phyloP scores from a whole-genome alignment of 768 basidiomycete species.

The Suillus subaureus region DNA sequence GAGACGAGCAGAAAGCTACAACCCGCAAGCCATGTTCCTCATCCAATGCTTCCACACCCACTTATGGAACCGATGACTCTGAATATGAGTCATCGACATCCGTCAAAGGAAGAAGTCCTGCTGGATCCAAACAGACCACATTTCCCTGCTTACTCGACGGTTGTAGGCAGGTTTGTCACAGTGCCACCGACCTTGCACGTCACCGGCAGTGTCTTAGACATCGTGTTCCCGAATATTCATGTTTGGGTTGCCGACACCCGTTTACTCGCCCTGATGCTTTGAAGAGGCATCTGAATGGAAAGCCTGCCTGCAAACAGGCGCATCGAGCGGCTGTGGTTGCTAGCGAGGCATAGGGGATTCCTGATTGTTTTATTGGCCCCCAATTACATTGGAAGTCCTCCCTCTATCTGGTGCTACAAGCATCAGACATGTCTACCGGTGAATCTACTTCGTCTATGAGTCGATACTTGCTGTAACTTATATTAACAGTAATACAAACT shows the following conservation, averaged over 20 bases:
- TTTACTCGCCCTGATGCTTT: constrained; percentile 35
- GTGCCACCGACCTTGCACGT: constrained; percentile 28
- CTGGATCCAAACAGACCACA: constrained; percentile 13
- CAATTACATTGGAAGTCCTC: not conserved
- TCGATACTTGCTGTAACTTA: not conserved
- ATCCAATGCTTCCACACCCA: not conserved
- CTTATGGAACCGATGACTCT: not conserved
- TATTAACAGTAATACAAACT: not conserved
- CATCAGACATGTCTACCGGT: not conserved
- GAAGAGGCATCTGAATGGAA: constrained; percentile 35
- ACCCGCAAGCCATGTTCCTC: not conserved
- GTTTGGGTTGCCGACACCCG: constrained; percentile 27
- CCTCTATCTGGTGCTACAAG: not conserved
- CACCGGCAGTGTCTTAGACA: constrained; percentile 34
- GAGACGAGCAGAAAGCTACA: not conserved
- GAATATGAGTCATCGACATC: not conserved
- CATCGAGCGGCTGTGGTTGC: constrained; percentile 20
- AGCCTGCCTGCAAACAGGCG: constrained; percentile 27
- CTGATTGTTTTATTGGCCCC: not conserved
- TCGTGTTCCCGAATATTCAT: constrained; percentile 22
- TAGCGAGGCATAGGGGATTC: not conserved
- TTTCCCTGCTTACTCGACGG: constrained; percentile 27
- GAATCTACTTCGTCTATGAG: not conserved
- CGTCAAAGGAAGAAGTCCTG: not conserved
- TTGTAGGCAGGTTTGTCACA: constrained; percentile 32